phyloP scores from a whole-genome alignment of 169 alveolate genomes.

The Toxoplasma gondii region DNA sequence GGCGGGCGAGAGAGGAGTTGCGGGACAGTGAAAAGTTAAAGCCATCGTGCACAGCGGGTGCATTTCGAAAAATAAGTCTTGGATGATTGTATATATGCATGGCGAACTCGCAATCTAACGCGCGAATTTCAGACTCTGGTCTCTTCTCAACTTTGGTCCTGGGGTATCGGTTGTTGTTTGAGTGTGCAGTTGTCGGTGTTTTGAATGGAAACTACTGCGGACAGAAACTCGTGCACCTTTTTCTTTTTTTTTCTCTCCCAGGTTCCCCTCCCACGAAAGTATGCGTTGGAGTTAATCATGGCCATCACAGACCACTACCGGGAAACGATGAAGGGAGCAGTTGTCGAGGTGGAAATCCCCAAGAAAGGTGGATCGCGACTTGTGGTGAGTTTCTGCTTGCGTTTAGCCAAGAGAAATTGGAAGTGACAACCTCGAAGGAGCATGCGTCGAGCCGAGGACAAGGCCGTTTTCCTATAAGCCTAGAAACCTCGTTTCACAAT shows the following conservation, averaged over 20 bases:
- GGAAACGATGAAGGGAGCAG: constrained; percentile 67
- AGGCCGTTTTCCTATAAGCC: not conserved
- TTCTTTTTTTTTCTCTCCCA: not conserved
- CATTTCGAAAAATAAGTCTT: no score
- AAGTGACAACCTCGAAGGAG: not conserved
- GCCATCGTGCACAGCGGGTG: no score
- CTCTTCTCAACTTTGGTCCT: no score
- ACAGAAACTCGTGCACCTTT: not conserved
- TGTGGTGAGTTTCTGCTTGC: constrained; percentile 15
- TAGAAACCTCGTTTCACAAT: not conserved
- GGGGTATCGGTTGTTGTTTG: no score
- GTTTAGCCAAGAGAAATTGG: not conserved
- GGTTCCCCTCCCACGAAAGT: constrained; percentile 65
- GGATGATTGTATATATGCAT: no score
- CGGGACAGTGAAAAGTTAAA: no score
- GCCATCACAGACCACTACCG: constrained; percentile 56
- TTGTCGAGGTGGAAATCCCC: constrained; percentile 66
- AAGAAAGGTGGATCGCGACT: constrained; percentile 50
- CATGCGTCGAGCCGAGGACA: not conserved
- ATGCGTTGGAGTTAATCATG: constrained; percentile 64
- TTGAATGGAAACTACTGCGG: no score
- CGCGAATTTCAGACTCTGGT: no score
- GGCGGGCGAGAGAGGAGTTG: no score
- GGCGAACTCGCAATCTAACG: no score
- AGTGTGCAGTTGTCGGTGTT: no score